Evolutionary conservation across 1,284 basidiomycete species (phyloP), one percentile per base, ranked within the genome.

Genomic region (Mycosarcoma maydis): DNA sequence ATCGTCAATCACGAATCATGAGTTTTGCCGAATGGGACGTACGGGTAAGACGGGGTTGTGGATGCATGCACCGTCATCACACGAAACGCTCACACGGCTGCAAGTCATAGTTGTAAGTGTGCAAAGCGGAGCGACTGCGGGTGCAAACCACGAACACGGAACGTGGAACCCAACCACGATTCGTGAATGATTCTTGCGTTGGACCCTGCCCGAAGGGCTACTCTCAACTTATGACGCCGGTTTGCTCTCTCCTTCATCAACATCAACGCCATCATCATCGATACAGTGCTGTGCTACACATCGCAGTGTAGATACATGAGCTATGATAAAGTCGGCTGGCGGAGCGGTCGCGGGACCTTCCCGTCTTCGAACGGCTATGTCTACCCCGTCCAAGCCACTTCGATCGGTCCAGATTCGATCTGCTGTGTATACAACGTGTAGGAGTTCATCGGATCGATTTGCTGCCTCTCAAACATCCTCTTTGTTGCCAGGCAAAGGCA

Each of bases 261-360:
- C 29, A 17, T 19, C 17, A 23, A 26, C 30, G 9, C 20, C 8
- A 14, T 8, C 34, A 43, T 13, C 53, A 56, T 26, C 45, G 27
- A 14, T 33, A 37, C 20, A 13, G 14, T 34, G 13, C 11, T 4
- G 27, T 9, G 17, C 16, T 36, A n/a, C 17, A 13, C 33, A 29
- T 9, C 33, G 17, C 34, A 29, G 13, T 20, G 17, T 19, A 6
- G n/a, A 10, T 2, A 3, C 33, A 14, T 10, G 32, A 33, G 45
- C 9, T 22, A 67, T 67, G 64, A 52, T 67, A 53, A 61, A 48
- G 48, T 49, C 57, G 20, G 52, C 41, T 9, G 44, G 49, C 34
- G 57, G 40, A 38, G 56, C 57, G 52, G 57, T 67, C 52, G 57
- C 64, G 20, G 64, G 64, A 44, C 64, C 64, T 4, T 67, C 64